Conservation (phyloP, 2,329 filamentous ascomycete species). For the Fusarium cyanostomum region DNA sequence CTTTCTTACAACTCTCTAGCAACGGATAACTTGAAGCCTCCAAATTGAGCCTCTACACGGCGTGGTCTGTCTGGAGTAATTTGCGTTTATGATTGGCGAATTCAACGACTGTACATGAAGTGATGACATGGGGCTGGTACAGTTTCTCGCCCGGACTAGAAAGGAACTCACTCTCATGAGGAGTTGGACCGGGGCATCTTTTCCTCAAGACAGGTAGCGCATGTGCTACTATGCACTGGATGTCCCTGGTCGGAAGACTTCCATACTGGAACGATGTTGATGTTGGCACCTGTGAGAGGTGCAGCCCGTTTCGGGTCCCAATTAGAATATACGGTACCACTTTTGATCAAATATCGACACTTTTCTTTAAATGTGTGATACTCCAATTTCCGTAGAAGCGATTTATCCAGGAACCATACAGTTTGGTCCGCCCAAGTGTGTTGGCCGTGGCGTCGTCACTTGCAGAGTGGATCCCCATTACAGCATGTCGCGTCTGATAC, state of each 20-base stretch:
- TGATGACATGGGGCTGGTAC: constrained; percentile 9
- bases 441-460: background rate
- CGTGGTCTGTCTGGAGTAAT: background rate
- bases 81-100: constrained; percentile 1
- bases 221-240: too few species aligned
- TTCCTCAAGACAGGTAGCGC: too few species aligned
- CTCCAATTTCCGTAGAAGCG: too few species aligned
- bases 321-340: too few species aligned
- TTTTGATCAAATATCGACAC: too few species aligned
- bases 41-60: constrained; percentile 46
- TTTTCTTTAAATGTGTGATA: too few species aligned
- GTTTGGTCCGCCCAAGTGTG: background rate
- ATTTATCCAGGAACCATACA: too few species aligned
- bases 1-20: constrained; percentile 58
- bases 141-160: background rate
- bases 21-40: constrained; percentile 84
- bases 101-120: constrained; percentile 22
- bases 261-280: too few species aligned
- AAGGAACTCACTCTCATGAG: background rate
- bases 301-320: too few species aligned
- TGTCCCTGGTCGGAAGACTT: too few species aligned
- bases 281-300: too few species aligned
- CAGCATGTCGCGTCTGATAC: constrained; percentile 34
- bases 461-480: constrained; percentile 33
- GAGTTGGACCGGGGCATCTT: background rate